phyloP scores from a whole-genome alignment of 2,329 filamentous ascomycete species.

The Botryotinia convoluta region DNA sequence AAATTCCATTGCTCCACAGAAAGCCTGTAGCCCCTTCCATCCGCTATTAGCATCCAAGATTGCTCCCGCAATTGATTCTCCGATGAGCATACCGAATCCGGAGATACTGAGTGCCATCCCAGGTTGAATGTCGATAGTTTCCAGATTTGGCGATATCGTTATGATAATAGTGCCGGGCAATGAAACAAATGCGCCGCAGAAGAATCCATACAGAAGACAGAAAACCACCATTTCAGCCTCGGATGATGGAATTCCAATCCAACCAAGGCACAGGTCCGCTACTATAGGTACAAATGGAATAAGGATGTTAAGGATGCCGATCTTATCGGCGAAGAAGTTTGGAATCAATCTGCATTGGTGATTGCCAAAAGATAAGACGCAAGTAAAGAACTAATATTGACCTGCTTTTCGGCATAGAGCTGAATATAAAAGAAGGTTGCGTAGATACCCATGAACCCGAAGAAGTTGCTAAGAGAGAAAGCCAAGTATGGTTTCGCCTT shows the following conservation, averaged over 20 bases:
- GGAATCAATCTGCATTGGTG: no score
- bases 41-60: background rate
- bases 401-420: constrained; percentile 39
- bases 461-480: constrained; percentile 39
- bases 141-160: background rate
- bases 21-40: background rate
- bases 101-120: background rate
- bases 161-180: background rate
- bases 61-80: background rate
- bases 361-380: no score
- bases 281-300: no score
- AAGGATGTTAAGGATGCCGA: no score
- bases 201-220: background rate
- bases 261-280: no score
- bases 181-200: background rate
- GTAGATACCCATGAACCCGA: constrained; percentile 48
- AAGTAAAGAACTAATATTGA: no score
- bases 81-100: background rate
- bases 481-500: constrained; percentile 39
- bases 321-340: no score
- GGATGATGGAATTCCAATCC: background rate
- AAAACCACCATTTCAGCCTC: background rate
- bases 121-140: background rate
- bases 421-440: constrained; percentile 47
- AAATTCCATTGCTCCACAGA: background rate